A percentile compares a stretch with the other conserved stretches of the same genome.
Evolutionary conservation across 306 rosid genomes (phyloP).

Genomic region (Rubus parviflorus): DNA sequence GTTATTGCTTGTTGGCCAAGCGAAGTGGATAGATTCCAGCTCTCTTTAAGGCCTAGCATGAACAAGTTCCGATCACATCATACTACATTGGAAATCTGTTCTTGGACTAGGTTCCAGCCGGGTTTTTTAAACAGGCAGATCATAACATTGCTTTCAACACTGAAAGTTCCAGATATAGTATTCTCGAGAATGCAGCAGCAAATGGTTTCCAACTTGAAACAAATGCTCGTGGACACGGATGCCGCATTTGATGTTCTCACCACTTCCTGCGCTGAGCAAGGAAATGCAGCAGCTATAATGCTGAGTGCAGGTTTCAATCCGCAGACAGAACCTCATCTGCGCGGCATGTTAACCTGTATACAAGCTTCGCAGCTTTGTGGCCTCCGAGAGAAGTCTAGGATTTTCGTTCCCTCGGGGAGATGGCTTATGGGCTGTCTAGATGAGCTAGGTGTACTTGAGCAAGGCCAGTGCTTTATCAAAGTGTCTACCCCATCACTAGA

Average conservation of each 20-base stretch:
- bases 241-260: constrained; percentile 76
- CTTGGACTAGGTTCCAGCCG: constrained; percentile 88
- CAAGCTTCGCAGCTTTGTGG: constrained; percentile 81
- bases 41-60: constrained; percentile 77
- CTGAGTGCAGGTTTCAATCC: constrained; percentile 90
- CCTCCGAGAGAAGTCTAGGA: constrained; percentile 81
- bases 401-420: constrained; percentile 73
- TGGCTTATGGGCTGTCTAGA: constrained; percentile 91
- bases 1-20: constrained; percentile 85
- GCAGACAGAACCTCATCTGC: constrained; percentile 80
- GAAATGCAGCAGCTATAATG: constrained; percentile 85
- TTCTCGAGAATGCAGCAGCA: constrained; percentile 78
- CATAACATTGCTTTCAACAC: constrained; percentile 65
- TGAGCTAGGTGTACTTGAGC: constrained; percentile 64
- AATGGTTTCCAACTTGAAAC: constrained; percentile 58
- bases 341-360: constrained; percentile 68
- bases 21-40: constrained; percentile 51
- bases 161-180: constrained; percentile 53
- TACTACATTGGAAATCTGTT: constrained; percentile 66
- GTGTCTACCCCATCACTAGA: constrained; percentile 70
- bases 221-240: constrained; percentile 58
- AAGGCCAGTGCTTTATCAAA: constrained; percentile 84
- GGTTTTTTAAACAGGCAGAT: constrained; percentile 88
- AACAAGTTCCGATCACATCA: constrained; percentile 59
- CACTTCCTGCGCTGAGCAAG: constrained; percentile 75